Conservation (phyloP, 2,329 filamentous ascomycete species). For the Penicillium capsulatum region DNA sequence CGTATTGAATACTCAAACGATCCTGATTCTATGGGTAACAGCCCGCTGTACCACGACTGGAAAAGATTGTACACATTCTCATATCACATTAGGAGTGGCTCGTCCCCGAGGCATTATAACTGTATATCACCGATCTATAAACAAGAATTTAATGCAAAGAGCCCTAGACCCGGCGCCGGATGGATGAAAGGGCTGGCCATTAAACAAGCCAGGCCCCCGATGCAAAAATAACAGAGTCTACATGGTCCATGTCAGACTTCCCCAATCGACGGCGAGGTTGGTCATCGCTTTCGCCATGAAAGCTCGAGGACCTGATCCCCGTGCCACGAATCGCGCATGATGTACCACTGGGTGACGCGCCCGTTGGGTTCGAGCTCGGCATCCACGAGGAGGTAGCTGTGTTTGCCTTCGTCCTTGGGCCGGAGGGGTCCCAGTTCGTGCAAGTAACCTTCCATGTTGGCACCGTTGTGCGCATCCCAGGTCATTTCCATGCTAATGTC, state of each 20-base stretch:
- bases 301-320: slow-evolving; percentile 42
- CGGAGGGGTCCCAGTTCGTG: slow-evolving; percentile 54
- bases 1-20: too few species aligned
- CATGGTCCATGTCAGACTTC: neutral
- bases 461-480: slow-evolving; percentile 47
- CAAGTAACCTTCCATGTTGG: slow-evolving; percentile 44
- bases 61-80: slow-evolving; percentile 2
- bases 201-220: slow-evolving; percentile 2
- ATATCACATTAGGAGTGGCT: slow-evolving; percentile 21
- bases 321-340: slow-evolving; percentile 43
- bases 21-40: neutral
- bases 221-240: slow-evolving; percentile 4
- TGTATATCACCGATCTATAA: slow-evolving; percentile 23
- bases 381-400: slow-evolving; percentile 50
- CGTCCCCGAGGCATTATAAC: slow-evolving; percentile 14
- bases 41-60: neutral
- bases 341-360: slow-evolving; percentile 54
- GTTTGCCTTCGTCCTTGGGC: slow-evolving; percentile 46
- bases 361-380: slow-evolving; percentile 40
- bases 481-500: slow-evolving; percentile 52
- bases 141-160: slow-evolving; percentile 18
- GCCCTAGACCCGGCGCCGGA: slow-evolving; percentile 19
- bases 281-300: slow-evolving; percentile 31
- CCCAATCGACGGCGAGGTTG: neutral
- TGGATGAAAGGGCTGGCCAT: slow-evolving; percentile 5